Conservation (phyloP, 2,329 filamentous ascomycete species). For the Chaetothyriales sp. region DNA sequence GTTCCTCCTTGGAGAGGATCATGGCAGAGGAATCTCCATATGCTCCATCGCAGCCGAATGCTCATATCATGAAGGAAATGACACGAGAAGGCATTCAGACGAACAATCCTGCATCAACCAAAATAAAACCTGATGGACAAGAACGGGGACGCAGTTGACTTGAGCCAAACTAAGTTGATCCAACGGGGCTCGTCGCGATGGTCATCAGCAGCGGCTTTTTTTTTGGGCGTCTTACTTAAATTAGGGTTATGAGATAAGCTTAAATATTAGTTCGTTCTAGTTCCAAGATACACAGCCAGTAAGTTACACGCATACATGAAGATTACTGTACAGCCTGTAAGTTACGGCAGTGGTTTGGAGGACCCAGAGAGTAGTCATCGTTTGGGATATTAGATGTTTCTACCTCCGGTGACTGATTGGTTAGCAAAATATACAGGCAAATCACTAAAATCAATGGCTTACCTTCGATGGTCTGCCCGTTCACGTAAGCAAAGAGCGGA, state of each 20-base stretch:
- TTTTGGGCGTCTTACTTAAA: neutral
- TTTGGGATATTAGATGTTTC: neutral
- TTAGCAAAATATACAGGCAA: neutral
- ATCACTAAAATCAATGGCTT: neutral
- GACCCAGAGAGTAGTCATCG: no score
- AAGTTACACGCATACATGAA: neutral
- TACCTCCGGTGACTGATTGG: neutral
- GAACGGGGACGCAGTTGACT: neutral
- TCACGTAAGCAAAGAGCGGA: conserved; percentile 71
- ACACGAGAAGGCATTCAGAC: neutral
- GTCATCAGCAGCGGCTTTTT: neutral
- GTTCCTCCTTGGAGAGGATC: neutral
- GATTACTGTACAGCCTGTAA: no score
- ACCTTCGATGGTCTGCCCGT: conserved; percentile 42
- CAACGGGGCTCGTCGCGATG: neutral
- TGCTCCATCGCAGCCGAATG: neutral
- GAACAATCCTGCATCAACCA: neutral
- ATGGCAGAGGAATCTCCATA: neutral
- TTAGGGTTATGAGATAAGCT: neutral
- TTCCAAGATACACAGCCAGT: neutral
- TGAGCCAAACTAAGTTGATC: neutral
- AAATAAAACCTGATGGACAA: neutral
- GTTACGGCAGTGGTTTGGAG: no score
- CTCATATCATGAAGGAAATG: neutral
- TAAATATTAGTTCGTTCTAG: no score